Evolutionary conservation across 1,284 basidiomycete species (phyloP).

Genomic region (Tremellales sp.): DNA sequence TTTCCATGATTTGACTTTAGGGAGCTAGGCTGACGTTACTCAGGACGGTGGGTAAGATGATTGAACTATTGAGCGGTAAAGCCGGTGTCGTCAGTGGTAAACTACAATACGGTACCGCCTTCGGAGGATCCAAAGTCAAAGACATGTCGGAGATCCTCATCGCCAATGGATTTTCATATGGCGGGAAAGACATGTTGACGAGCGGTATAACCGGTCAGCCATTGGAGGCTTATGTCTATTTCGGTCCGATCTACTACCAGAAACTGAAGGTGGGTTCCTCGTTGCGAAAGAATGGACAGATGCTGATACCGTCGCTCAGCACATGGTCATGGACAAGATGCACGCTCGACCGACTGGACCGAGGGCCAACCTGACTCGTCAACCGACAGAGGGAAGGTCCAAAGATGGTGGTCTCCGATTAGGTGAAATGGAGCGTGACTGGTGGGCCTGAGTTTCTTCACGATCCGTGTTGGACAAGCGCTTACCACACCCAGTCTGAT

Average conservation of each 20-base stretch:
- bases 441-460: conserved; percentile 33
- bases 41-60: conserved; percentile 97
- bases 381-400: conserved; percentile 97
- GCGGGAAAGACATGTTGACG: conserved; percentile 96
- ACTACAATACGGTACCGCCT: conserved; percentile 65
- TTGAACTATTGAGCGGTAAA: conserved; percentile 95
- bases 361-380: conserved; percentile 90
- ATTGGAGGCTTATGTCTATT: conserved; percentile 95
- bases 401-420: conserved; percentile 94
- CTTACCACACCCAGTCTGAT: conserved; percentile 57
- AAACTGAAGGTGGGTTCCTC: conserved; percentile 45
- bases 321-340: conserved; percentile 99
- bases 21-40: conserved; percentile 1
- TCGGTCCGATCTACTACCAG: conserved; percentile 98
- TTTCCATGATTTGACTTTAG: no score
- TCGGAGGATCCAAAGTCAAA: conserved; percentile 97
- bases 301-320: conserved; percentile 50
- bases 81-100: conserved; percentile 48
- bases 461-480: conserved; percentile 10
- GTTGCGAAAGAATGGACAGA: conserved; percentile 1
- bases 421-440: conserved; percentile 99
- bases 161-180: conserved; percentile 93
- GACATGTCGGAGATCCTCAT: conserved; percentile 97
- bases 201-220: conserved; percentile 97
- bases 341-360: conserved; percentile 96